Conservation (phyloP, 1,139 yeast species). For the Lodderomyces theae region DNA sequence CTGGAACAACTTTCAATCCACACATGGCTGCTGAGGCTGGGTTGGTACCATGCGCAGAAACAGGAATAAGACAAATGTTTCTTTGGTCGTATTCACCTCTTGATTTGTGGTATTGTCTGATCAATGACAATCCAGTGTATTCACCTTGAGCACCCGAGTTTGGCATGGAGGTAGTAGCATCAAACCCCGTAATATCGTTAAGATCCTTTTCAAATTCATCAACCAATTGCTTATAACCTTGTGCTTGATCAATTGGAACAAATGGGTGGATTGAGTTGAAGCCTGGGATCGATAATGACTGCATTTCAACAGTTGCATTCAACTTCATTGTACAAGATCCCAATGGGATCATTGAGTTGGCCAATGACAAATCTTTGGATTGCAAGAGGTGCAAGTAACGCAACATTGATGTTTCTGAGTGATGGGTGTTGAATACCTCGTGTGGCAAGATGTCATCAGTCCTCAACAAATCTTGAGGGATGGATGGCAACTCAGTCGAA, state of each 20-base stretch:
- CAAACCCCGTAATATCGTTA: slow-evolving; percentile 93
- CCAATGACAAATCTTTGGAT: slow-evolving; percentile 84
- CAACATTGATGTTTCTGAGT: slow-evolving; percentile 91
- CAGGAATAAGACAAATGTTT: slow-evolving; percentile 90
- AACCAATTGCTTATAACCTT: slow-evolving; percentile 76
- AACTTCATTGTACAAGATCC: slow-evolving; percentile 98
- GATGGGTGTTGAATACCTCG: slow-evolving; percentile 82
- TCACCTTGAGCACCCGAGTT: slow-evolving; percentile 99
- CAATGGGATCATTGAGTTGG: slow-evolving; percentile 94
- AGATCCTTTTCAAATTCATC: slow-evolving; percentile 78
- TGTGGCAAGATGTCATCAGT: slow-evolving; percentile 63
- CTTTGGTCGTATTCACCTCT: slow-evolving; percentile 67
- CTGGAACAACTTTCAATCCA: slow-evolving; percentile 89
- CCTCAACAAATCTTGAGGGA: slow-evolving; percentile 58
- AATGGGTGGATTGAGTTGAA: slow-evolving; percentile 88
- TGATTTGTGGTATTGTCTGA: slow-evolving; percentile 71
- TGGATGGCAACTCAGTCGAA: slow-evolving; percentile 42
- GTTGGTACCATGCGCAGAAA: slow-evolving; percentile 96
- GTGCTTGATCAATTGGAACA: slow-evolving; percentile 82
- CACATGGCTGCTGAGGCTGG: slow-evolving; percentile 99
- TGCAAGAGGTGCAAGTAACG: slow-evolving; percentile 86
- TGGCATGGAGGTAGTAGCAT: slow-evolving; percentile 89
- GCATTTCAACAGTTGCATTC: slow-evolving; percentile 93
- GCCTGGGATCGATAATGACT: slow-evolving; percentile 92
- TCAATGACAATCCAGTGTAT: slow-evolving; percentile 88